A percentile compares a stretch with the other conserved stretches of the same genome.
phyloP scores from a whole-genome alignment of 2,329 filamentous ascomycete species.

The Cryphonectria nitschkei region DNA sequence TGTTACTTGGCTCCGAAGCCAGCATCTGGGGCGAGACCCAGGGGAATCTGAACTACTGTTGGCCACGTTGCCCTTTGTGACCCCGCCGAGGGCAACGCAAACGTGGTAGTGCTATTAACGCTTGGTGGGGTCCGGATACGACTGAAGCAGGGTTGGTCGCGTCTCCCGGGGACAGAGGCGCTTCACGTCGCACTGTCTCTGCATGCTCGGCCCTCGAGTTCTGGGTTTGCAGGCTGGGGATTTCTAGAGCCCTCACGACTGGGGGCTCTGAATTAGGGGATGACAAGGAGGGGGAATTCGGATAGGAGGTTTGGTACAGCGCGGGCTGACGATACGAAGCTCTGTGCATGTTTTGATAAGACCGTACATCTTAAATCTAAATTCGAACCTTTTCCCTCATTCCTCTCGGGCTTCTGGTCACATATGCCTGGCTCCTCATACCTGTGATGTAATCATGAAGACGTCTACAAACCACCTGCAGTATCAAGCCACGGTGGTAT shows the following conservation, averaged over 20 bases:
- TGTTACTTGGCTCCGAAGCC: slow-evolving; percentile 60
- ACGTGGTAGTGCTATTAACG: slow-evolving; percentile 31
- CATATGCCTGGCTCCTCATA: not conserved
- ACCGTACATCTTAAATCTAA: slow-evolving; percentile 41
- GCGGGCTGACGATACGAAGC: slow-evolving; percentile 41
- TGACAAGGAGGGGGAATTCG: slow-evolving; percentile 39
- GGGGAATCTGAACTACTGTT: not conserved
- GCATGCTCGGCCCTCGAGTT: slow-evolving; percentile 41
- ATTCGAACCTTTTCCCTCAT: slow-evolving; percentile 37
- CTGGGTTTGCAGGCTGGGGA: slow-evolving; percentile 27
- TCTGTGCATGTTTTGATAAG: slow-evolving; percentile 30
- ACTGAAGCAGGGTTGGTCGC: slow-evolving; percentile 53
- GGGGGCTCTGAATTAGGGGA: not conserved
- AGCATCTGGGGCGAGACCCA: slow-evolving; percentile 61
- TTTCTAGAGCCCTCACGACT: not conserved
- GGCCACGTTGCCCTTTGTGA: slow-evolving; percentile 32
- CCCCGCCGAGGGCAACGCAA: slow-evolving; percentile 29
- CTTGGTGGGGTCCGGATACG: slow-evolving; percentile 26
- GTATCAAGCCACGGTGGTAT: too few relatives aligned
- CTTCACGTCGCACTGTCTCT: slow-evolving; percentile 41
- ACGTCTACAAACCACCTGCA: too few relatives aligned
- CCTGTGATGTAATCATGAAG: not conserved
- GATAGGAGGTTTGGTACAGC: slow-evolving; percentile 40
- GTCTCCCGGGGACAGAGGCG: slow-evolving; percentile 43
- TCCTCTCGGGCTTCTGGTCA: not conserved